Conservation (phyloP, 78 protist species). For the Cavenderia fasciculata region DNA sequence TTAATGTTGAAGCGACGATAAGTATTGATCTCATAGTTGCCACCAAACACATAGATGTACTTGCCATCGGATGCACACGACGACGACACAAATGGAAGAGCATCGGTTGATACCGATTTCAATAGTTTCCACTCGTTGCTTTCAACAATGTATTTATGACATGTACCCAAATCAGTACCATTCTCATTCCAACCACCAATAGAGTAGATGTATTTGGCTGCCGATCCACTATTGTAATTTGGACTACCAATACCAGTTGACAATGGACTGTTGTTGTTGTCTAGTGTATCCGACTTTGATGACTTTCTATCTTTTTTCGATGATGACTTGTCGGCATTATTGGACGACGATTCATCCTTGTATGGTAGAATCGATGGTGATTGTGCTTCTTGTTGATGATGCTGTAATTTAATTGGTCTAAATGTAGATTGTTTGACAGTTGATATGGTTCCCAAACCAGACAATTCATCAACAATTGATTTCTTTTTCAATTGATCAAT, state of each 20-base stretch:
- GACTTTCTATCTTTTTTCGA: background rate
- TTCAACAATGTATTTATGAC: background rate
- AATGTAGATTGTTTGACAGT: background rate
- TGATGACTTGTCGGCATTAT: background rate
- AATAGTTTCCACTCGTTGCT: background rate
- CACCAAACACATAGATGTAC: slow-evolving; percentile 18
- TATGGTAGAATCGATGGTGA: background rate
- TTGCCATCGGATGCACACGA: slow-evolving; percentile 19
- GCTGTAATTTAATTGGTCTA: background rate
- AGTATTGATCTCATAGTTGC: slow-evolving; percentile 1
- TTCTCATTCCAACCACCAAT: slow-evolving; percentile 36
- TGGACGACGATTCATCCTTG: background rate
- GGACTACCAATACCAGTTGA: too few species aligned
- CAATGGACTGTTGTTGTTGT: background rate
- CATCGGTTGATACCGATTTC: background rate
- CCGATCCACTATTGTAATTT: too few species aligned
- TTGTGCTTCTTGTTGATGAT: background rate
- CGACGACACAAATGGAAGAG: slow-evolving; percentile 8
- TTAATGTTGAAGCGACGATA: slow-evolving; percentile 1
- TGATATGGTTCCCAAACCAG: background rate
- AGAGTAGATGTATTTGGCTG: slow-evolving; percentile 18
- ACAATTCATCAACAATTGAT: background rate
- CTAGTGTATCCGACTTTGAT: background rate
- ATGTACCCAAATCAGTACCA: background rate
- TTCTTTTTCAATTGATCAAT: background rate